These are phyloP conservation scores for Hygrocybe coccinea DNA, from an alignment of 768 basidiomycete species.

Conservation along the genomic window DNA sequence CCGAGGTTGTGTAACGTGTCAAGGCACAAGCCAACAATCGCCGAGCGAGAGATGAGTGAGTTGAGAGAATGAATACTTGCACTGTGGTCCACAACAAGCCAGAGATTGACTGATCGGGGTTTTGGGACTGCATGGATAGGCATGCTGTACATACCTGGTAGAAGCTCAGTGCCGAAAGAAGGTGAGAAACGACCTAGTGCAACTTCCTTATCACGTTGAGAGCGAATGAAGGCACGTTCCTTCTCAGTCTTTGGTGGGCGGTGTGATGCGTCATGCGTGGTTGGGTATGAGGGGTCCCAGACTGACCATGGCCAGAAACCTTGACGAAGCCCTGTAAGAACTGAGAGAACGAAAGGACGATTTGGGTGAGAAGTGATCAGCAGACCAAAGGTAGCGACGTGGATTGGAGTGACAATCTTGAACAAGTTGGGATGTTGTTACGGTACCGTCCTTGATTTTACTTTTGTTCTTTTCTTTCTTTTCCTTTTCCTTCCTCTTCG, in stretches of 20 bases:
- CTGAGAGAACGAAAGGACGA: constrained; percentile 22
- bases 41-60: constrained; percentile 25
- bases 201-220: constrained; percentile 26
- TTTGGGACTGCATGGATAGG: constrained; percentile 40
- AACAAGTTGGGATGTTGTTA: constrained; percentile 19
- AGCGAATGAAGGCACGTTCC: constrained; percentile 22
- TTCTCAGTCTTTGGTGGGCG: constrained; percentile 14
- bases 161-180: constrained; percentile 31
- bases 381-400: constrained; percentile 16
- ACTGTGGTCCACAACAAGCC: constrained; percentile 39
- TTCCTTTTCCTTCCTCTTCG: no score
- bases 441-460: no score
- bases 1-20: constrained; percentile 35
- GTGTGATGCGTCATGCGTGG: constrained; percentile 11
- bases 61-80: constrained; percentile 33
- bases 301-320: constrained; percentile 28
- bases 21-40: constrained; percentile 23
- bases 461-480: no score
- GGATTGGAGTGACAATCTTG: constrained; percentile 22
- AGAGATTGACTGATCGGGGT: constrained; percentile 26
- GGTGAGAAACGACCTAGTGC: constrained; percentile 23
- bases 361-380: constrained; percentile 26
- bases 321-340: constrained; percentile 4
- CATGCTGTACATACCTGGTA: constrained; percentile 41
- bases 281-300: constrained; percentile 44